phyloP scores from a whole-genome alignment of 352 stramenopile genomes.

The Blastocystis sp. region DNA sequence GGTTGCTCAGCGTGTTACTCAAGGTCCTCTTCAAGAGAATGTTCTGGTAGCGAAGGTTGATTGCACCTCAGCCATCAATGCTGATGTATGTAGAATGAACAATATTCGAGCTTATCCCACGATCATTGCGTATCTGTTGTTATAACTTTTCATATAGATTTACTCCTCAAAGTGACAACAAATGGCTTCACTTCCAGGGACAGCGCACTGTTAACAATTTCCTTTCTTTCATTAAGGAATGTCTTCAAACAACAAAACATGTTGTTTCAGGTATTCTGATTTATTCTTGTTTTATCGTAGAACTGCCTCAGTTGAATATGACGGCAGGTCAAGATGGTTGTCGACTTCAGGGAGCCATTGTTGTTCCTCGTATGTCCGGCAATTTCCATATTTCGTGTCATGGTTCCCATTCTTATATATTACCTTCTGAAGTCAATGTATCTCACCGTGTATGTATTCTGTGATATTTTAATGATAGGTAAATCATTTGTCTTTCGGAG shows the following conservation, averaged over 20 bases:
- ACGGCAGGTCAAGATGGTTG: conserved; percentile 23
- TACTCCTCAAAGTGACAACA: not conserved
- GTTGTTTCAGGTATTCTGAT: not conserved
- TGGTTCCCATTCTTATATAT: not conserved
- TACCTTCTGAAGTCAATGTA: conserved; percentile 40
- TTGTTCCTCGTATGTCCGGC: conserved; percentile 44
- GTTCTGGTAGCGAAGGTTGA: conserved; percentile 48
- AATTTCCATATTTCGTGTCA: conserved; percentile 67
- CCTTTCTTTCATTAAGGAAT: not conserved
- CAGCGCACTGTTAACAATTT: not conserved
- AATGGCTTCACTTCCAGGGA: conserved; percentile 59
- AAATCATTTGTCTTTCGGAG: not conserved
- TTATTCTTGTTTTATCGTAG: not conserved
- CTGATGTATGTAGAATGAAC: conserved; percentile 19
- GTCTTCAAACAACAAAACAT: not conserved
- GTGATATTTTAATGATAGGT: not conserved
- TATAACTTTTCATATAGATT: not conserved
- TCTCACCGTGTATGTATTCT: not conserved
- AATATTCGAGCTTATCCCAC: conserved; percentile 20
- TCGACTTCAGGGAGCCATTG: conserved; percentile 11
- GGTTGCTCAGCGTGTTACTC: not conserved
- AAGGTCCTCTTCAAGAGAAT: not conserved
- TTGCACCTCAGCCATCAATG: not conserved
- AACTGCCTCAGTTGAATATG: not conserved
- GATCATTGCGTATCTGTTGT: not conserved